These are phyloP conservation scores for Capsicum baccatum DNA, from an alignment of 257 asterid species.

Conservation along the genomic window DNA sequence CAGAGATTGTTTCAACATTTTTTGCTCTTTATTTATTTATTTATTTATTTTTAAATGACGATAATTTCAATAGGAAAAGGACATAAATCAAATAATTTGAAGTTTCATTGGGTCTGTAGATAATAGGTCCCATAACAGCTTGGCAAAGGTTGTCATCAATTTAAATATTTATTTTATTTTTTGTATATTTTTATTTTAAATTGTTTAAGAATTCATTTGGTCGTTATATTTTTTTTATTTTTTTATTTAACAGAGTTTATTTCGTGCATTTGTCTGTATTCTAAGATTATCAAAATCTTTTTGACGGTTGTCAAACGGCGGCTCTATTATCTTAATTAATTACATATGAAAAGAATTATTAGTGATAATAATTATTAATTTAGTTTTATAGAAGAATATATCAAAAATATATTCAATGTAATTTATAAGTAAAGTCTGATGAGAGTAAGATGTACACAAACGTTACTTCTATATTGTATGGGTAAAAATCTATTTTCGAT, in stretches of 20 bases:
- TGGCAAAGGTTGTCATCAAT: neutral
- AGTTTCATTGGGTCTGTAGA: neutral
- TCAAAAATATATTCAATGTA: too few relatives aligned
- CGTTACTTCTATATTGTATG: too few relatives aligned
- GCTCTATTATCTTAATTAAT: neutral
- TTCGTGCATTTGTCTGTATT: neutral
- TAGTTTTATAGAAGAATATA: neutral
- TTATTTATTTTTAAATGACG: neutral
- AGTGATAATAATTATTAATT: neutral
- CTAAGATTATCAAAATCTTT: neutral
- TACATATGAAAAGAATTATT: neutral
- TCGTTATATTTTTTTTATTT: neutral
- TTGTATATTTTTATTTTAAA: neutral
- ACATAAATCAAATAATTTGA: neutral
- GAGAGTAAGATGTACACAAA: too few relatives aligned
- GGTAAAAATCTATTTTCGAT: too few relatives aligned
- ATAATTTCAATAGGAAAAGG: neutral
- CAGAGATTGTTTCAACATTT: neutral
- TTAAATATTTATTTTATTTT: neutral
- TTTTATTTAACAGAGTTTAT: neutral
- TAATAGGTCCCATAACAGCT: conserved; percentile 23
- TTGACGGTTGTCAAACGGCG: conserved; percentile 18
- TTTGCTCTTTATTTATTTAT: neutral
- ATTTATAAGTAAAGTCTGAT: too few relatives aligned
- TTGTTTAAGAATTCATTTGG: neutral